Percentiles rank a stretch among this genome's conserved stretches.
These are phyloP conservation scores for Ilex aquifolium DNA, from an alignment of 257 asterid genomes.

Conservation along the genomic window DNA sequence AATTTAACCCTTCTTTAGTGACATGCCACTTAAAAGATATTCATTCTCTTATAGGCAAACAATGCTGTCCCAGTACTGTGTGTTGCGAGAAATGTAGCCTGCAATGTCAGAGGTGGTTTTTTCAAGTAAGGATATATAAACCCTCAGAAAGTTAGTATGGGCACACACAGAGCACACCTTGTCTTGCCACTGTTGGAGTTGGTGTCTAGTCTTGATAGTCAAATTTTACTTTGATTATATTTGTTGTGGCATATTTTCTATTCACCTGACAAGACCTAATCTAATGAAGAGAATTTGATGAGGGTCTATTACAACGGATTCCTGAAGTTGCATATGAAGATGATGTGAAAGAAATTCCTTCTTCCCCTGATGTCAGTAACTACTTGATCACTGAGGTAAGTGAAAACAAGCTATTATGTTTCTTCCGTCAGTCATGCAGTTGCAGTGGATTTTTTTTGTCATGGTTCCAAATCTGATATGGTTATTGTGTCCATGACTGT, in stretches of 20 bases:
- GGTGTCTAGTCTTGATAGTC: conserved; percentile 8
- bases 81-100: conserved; percentile 96
- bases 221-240: conserved; percentile 1
- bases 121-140: conserved; percentile 68
- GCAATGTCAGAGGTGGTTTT: conserved; percentile 94
- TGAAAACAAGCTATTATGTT: conserved; percentile 7
- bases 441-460: not conserved
- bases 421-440: conserved; percentile 6
- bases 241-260: not conserved
- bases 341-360: conserved; percentile 45
- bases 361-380: conserved; percentile 86
- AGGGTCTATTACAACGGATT: conserved; percentile 65
- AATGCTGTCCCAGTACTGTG: conserved; percentile 84
- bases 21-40: not conserved
- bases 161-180: not conserved
- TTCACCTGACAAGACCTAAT: not conserved
- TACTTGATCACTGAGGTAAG: conserved; percentile 79
- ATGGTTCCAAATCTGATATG: not conserved
- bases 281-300: conserved; percentile 81
- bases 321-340: conserved; percentile 82
- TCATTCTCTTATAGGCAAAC: conserved; percentile 50
- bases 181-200: not conserved
- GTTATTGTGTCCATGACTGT: too few species aligned
- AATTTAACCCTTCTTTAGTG: not conserved
- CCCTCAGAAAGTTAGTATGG: not conserved